Evolutionary conservation across 192 early-diverging fungal genomes (phyloP), one percentile per base, ranked within the genome.

Genomic region (Coemansia sp.): DNA sequence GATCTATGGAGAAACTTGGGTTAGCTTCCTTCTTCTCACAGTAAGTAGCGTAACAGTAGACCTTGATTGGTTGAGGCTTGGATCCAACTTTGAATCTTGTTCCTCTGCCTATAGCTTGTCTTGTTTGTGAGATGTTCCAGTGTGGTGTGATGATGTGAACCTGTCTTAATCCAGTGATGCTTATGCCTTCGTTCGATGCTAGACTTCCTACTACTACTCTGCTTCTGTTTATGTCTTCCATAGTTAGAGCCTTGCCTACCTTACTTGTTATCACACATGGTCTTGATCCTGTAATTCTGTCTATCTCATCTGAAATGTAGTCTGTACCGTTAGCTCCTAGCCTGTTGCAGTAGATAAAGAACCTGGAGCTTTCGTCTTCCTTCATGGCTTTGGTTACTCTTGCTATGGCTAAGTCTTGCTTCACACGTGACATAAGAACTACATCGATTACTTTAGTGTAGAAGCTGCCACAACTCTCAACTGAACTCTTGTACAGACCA

Each of bases 81-180:
- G 52, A 41, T 13, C 30, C 18, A 24, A 53, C 44, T 39, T 61
- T 35, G 13, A 41, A 62, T 4, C 67, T 61, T 20, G 67, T 69
- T 35, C 67, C 67, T 69, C 67, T 69, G 38, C 67, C 67, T 41
- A 69, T 62, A 55, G 49, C 67, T 30, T 69, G 67, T 40, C 43
- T 53, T 24, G 38, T 69, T 10, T 62, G 59, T 12, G 67, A 69
- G 6, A 50, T 62, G 27, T 69, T 69, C 67, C 67, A 69, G 29
- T 69, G 67, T 52, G 67, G 59, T 16, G 67, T 69, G 9, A 69
- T 41, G 24, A 69, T 43, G 22, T 69, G 67, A 27, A 69, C 24
- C 24, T 69, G 59, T 29, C 13, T 55, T 15, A 69, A 30, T 6
- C 38, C 38, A 29, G 40, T 62, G 2, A 69, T 69, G 32, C 50